A percentile compares a stretch with the other conserved stretches of the same genome.
phyloP scores from a whole-genome alignment of 805 yeast species.

The Candida coleopterorum region DNA sequence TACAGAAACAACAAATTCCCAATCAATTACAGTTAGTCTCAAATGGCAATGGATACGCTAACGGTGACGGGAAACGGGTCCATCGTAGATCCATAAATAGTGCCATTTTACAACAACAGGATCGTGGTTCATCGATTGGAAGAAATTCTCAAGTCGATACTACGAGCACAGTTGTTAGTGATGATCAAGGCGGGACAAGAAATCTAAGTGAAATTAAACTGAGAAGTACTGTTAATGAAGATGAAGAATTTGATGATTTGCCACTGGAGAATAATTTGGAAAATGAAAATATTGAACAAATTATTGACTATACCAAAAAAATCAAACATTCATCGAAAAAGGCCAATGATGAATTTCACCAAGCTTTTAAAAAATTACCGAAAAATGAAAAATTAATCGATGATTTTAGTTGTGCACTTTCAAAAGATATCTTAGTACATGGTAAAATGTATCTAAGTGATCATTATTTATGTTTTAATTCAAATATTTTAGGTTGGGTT shows the following conservation, averaged over 20 bases:
- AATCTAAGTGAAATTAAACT: constrained; percentile 3
- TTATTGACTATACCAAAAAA: constrained; percentile 13
- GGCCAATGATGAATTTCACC: constrained; percentile 58
- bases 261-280: constrained; percentile 8
- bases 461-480: constrained; percentile 54
- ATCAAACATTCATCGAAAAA: constrained; percentile 41
- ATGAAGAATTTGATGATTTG: constrained; percentile 6
- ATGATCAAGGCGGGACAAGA: constrained; percentile 3
- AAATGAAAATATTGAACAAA: constrained; percentile 13
- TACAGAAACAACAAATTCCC: constrained; percentile 13
- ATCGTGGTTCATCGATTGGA: constrained; percentile 3
- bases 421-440: constrained; percentile 61
- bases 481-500: constrained; percentile 64
- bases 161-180: neutral
- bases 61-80: constrained; percentile 18
- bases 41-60: constrained; percentile 1
- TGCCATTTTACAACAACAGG: neutral
- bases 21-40: constrained; percentile 12
- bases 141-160: constrained; percentile 4
- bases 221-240: constrained; percentile 9
- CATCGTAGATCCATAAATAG: constrained; percentile 15
- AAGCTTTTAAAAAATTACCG: constrained; percentile 50
- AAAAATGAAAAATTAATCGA: constrained; percentile 49
- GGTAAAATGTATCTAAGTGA: constrained; percentile 60
- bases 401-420: constrained; percentile 62